Percentiles rank a stretch among this genome's conserved stretches.
Conservation (phyloP, 2,329 filamentous ascomycete species). For the Colletotrichum chrysophilum region DNA sequence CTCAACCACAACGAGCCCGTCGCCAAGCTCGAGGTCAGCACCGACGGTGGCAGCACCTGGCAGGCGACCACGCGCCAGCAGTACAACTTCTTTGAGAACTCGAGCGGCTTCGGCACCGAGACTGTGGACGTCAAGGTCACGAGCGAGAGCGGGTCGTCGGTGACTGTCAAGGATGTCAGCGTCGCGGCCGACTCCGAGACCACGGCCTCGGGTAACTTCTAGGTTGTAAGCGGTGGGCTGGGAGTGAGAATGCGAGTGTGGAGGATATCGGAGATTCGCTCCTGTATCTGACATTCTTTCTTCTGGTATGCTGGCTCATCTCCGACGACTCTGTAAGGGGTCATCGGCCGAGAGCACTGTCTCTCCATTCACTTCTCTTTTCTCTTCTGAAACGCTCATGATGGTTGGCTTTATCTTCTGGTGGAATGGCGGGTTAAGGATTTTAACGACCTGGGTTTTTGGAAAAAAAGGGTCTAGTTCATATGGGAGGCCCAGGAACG, state of each 20-base stretch:
- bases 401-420: background rate
- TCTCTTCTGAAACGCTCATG: background rate
- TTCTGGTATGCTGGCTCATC: background rate
- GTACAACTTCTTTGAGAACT: constrained; percentile 69
- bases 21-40: constrained; percentile 63
- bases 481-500: background rate
- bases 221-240: background rate
- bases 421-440: background rate
- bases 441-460: background rate
- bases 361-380: background rate
- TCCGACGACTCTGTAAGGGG: background rate
- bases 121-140: constrained; percentile 63
- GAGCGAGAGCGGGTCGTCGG: constrained; percentile 51
- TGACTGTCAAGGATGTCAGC: constrained; percentile 57
- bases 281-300: background rate
- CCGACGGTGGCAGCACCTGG: constrained; percentile 65
- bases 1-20: constrained; percentile 66
- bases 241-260: background rate
- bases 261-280: background rate
- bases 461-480: background rate
- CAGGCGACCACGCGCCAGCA: constrained; percentile 54
- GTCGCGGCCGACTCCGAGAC: constrained; percentile 37
- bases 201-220: constrained; percentile 38
- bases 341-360: background rate
- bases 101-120: constrained; percentile 58